A percentile compares a stretch with the other conserved stretches of the same genome.
Evolutionary conservation across 2,329 filamentous ascomycete genomes (phyloP).

Genomic region (Neonectria faginata): DNA sequence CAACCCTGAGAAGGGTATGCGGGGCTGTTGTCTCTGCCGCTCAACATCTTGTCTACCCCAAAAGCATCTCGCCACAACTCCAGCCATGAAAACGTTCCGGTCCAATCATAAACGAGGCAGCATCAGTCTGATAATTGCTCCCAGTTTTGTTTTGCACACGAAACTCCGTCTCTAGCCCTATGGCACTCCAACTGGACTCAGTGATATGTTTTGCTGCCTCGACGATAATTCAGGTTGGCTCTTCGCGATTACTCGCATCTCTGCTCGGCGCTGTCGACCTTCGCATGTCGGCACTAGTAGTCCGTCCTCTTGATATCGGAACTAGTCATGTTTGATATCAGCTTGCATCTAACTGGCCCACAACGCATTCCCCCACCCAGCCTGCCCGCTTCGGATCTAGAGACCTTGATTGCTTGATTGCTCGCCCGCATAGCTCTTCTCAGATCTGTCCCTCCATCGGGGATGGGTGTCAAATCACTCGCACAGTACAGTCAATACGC

Average conservation of each 20-base stretch:
- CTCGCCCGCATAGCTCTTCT: neutral
- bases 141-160: neutral
- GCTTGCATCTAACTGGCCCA: constrained; percentile 14
- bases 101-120: neutral
- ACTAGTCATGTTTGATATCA: constrained; percentile 11
- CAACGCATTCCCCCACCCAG: neutral
- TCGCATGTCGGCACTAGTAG: constrained; percentile 15
- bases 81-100: neutral
- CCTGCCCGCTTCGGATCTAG: constrained; percentile 3
- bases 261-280: neutral
- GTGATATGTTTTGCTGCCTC: neutral
- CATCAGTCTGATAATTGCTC: neutral
- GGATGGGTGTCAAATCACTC: neutral
- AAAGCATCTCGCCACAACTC: neutral
- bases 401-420: neutral
- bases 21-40: neutral
- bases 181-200: neutral
- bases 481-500: neutral
- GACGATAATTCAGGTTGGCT: neutral
- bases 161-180: neutral
- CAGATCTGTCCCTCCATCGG: constrained; percentile 6
- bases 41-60: neutral
- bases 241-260: neutral
- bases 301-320: neutral
- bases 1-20: neutral